Conservation (phyloP, 1,139 yeast species). For the Taphrina deformans region DNA sequence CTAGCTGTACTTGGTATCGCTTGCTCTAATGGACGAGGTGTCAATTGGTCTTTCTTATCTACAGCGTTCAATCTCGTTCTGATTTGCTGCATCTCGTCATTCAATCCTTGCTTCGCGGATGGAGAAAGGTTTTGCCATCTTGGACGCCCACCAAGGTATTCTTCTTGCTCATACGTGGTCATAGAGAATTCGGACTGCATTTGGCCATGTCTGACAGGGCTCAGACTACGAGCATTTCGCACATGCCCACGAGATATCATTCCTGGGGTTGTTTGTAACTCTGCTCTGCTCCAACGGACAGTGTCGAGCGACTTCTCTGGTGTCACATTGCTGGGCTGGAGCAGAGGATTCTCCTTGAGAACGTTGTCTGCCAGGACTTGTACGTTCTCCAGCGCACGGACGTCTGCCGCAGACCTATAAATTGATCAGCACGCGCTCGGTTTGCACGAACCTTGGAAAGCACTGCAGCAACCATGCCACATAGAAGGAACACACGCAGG, state of each 20-base stretch:
- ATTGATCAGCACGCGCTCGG: constrained; percentile 2
- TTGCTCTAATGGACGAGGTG: neutral
- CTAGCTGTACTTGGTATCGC: neutral
- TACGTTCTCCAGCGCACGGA: constrained; percentile 12
- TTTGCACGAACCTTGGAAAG: no score
- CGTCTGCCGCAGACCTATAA: constrained; percentile 2
- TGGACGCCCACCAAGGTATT: neutral
- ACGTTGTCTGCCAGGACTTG: neutral
- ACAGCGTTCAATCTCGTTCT: neutral
- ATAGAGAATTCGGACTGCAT: neutral
- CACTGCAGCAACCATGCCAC: neutral
- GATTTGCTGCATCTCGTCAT: neutral
- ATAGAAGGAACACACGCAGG: neutral
- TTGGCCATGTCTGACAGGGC: constrained; percentile 5
- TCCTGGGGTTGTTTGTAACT: neutral
- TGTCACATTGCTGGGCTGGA: neutral
- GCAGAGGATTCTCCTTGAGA: neutral
- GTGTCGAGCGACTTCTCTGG: neutral
- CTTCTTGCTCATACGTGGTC: neutral
- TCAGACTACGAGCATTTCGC: constrained; percentile 8
- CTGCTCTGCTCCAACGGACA: neutral
- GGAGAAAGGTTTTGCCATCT: neutral
- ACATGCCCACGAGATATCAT: constrained; percentile 1
- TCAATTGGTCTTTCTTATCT: neutral
- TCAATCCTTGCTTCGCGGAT: neutral